Conservation (phyloP, 2,329 filamentous ascomycete species). For the Fusarium lateritium region DNA sequence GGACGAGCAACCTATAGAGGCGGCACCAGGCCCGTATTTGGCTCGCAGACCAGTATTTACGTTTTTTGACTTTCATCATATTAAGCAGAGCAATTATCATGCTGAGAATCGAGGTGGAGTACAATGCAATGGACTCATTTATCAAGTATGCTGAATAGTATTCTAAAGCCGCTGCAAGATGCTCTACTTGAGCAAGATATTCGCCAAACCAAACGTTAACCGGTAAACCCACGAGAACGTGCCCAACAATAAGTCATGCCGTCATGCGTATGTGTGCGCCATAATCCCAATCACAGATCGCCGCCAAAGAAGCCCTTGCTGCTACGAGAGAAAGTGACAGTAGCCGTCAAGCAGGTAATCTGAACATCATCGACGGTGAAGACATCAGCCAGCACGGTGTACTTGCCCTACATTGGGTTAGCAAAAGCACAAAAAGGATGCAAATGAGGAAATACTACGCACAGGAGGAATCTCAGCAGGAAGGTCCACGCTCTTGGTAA, state of each 20-base stretch:
- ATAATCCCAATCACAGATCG: constrained; percentile 57
- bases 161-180: constrained; percentile 45
- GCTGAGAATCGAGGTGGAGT: constrained; percentile 17
- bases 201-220: constrained; percentile 42
- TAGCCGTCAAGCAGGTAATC: constrained; percentile 90
- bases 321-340: constrained; percentile 70
- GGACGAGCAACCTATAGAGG: constrained; percentile 14
- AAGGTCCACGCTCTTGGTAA: constrained; percentile 87
- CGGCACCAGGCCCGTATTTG: constrained; percentile 4
- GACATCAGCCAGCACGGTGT: constrained; percentile 90
- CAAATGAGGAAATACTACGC: constrained; percentile 59
- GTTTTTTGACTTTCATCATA: constrained; percentile 17
- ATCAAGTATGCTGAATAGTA: constrained; percentile 40
- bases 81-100: constrained; percentile 15
- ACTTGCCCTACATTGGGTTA: constrained; percentile 78
- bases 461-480: constrained; percentile 91
- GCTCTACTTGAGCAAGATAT: constrained; percentile 39
- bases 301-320: constrained; percentile 57
- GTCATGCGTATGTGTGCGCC: constrained; percentile 27
- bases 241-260: constrained; percentile 31
- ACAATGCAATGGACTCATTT: constrained; percentile 30
- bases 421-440: constrained; percentile 37
- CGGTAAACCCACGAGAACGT: constrained; percentile 37
- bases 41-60: constrained; percentile 15
- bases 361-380: constrained; percentile 78